Evolutionary conservation across 2,329 filamentous ascomycete genomes (phyloP), one percentile per base, ranked within the genome.

Genomic region (Fonsecaea pedrosoi): DNA sequence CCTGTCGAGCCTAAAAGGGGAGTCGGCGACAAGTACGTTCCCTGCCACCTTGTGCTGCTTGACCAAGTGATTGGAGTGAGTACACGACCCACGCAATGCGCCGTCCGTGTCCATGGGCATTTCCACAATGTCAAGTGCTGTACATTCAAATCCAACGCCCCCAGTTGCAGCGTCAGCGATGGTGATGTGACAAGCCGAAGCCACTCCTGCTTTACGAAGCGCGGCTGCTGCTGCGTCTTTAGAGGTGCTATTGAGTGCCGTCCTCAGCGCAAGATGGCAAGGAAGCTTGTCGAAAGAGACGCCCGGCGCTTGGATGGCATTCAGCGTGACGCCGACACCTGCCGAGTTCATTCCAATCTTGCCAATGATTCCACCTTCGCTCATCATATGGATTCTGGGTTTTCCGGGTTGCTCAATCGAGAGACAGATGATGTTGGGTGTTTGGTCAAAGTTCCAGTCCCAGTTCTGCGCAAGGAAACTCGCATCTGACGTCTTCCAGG

Each of bases 291-390:
- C 75, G 5, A 77, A 74, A 60, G 83, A 78, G 54, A 86, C 79
- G 1, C 85, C 85, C 38, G 78, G 76, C 1, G 82, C 82, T 70
- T 79, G 78, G 67, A 87, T 84, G 2, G 86, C 86, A 72, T 88
- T 88, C 55, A 87, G 77, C 32, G 82, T 82, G 0, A 85, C 83
- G 1, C 84, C 85, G 0, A 88, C 84, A 3, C 85, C 84, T 0
- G 73, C 69, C 54, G 75, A 78, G 71, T 87, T 87, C 66, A 87
- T 75, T 1, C 86, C 86, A 53, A 88, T 86, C 72, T 87, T 87
- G 15, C 84, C 85, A 59, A 87, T 83, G 15, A 87, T 79, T 6
- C 85, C 85, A 1, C 82, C 85, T 72, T 87, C 85, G 2, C 84
- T 86, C 63, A 87, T 79, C 79, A 86, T 85, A 50, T 83, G 75